Percentiles rank a stretch among this genome's conserved stretches.
phyloP scores from a whole-genome alignment of 1,284 basidiomycete genomes.

The Cryptococcus sp. region DNA sequence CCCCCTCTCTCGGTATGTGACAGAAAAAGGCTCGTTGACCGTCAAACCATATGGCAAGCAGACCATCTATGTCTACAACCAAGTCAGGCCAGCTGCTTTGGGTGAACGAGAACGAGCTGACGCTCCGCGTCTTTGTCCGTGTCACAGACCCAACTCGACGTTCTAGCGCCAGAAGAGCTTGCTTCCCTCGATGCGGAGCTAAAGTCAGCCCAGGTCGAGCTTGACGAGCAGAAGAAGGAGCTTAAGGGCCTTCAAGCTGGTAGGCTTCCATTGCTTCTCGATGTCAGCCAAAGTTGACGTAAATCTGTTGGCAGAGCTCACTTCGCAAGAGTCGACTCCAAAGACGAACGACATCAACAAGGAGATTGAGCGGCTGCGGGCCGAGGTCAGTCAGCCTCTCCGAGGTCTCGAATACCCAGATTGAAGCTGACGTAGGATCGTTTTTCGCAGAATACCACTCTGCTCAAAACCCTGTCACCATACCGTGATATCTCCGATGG shows the following conservation, averaged over 20 bases:
- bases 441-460: constrained; percentile 34
- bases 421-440: too few species aligned
- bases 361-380: constrained; percentile 38
- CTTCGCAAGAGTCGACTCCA: constrained; percentile 63
- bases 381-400: constrained; percentile 33
- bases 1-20: background rate
- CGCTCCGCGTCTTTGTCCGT: background rate
- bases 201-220: constrained; percentile 61
- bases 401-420: background rate
- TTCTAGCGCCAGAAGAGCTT: constrained; percentile 33
- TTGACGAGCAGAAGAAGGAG: constrained; percentile 65
- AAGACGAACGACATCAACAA: constrained; percentile 65
- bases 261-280: constrained; percentile 38
- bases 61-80: constrained; percentile 57
- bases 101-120: background rate
- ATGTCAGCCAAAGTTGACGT: constrained; percentile 2
- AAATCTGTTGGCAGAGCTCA: constrained; percentile 60
- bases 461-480: constrained; percentile 30
- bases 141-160: constrained; percentile 21
- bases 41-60: constrained; percentile 67
- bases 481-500: constrained; percentile 22
- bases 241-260: constrained; percentile 61
- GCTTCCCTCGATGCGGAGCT: constrained; percentile 54
- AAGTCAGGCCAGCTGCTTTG: constrained; percentile 28
- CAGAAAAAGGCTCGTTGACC: constrained; percentile 47